Evolutionary conservation across 768 basidiomycete genomes (phyloP), one percentile per base, ranked within the genome.

Genomic region (Russula vinacea): DNA sequence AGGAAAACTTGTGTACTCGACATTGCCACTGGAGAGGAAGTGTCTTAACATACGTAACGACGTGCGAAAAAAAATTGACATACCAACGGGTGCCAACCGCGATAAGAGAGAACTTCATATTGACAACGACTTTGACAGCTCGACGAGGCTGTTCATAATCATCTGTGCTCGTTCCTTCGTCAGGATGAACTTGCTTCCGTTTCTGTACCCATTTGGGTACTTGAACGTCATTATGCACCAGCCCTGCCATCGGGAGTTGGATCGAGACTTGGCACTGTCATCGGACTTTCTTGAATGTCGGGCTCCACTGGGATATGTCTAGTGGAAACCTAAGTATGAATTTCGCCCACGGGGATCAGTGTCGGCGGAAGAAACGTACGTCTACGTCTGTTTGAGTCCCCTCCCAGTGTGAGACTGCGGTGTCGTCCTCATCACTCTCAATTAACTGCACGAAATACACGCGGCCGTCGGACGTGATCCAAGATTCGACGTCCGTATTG

Each of bases 401-500:
- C 32, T 68, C 70, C 14, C 71, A 62, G 19, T 68, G 63, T 55
- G 64, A 22, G 9, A 47, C 4, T 69, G 35, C 69, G 71, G 33
- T 62, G 61, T 62, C 68, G 19, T 50, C 37, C 68, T 75, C 52
- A 70, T 56, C 68, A 57, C 70, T 75, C 65, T 85, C 84, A 55
- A 78, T 77, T 26, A 92, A 76, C 62, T 83, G 84, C 8, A 90
- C 90, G 66, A 92, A 83, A 71, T 94, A 94, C 11, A 82, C 89
- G 70, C 90, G 77, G 44, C 92, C 92, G 66, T 94, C 92, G 7
- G 89, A 90, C 2, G 91, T 90, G 53, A 91, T 82, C 92, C 92
- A 94, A 0, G 84, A 84, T 74, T 93, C 92, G 14, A 85, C 82
- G 26, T 84, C 83, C 26, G 83, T 82, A 4, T 76, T 71, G 60